Base-by-base conservation (phyloP, 352 stramenopile species). In the Salisapilia sapeloensis region DNA sequence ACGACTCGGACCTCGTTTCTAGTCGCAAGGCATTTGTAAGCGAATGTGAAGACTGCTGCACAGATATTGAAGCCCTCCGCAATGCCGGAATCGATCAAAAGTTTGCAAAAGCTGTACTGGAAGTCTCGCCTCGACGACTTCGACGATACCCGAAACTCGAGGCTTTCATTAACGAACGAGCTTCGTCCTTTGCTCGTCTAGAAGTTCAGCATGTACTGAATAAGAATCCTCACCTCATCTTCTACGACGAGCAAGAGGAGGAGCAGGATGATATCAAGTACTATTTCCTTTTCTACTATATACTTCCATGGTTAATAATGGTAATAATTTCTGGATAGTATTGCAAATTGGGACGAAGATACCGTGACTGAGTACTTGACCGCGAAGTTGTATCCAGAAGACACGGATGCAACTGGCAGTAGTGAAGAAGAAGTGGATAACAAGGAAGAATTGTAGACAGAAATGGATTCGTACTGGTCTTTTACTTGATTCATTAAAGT, bases 351-450 rank as follows among this genome's bases (percentile, higher is more conserved):
- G 66, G 61, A 83, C 19, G 66, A 83, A 40, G 57, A 74, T 17
- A 65, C 66, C 5, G 79, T 83, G 46, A 53, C 53, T 6, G 66
- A 83, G 56, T 80, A 78, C 33, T 63, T 83, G 27, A 50, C 43
- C 15, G 62, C 60, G 6, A 83, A 83, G 36, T 20, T 83, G 27
- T 43, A 59, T 35, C 34, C 41, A 18, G 44, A 56, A 4, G 32
- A 48, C 8, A n/a, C 12, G 10, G 38, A 36, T 8, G 26, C 21
- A 24, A 16, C 18, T 2, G 20, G 27, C 21, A 21, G 14, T 5
- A 19, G 6, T 11, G 25, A 43, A 2, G 12, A 34, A 9, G 40
- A 50, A 2, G 29, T 39, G 1, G 35, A 33, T 0, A 37, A 42
- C 16, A 17, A 39, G 7, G 35, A 41, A 7, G 31, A 29, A 4